These are phyloP conservation scores for Mycena polygramma DNA, from an alignment of 768 basidiomycete genomes.

Conservation along the genomic window DNA sequence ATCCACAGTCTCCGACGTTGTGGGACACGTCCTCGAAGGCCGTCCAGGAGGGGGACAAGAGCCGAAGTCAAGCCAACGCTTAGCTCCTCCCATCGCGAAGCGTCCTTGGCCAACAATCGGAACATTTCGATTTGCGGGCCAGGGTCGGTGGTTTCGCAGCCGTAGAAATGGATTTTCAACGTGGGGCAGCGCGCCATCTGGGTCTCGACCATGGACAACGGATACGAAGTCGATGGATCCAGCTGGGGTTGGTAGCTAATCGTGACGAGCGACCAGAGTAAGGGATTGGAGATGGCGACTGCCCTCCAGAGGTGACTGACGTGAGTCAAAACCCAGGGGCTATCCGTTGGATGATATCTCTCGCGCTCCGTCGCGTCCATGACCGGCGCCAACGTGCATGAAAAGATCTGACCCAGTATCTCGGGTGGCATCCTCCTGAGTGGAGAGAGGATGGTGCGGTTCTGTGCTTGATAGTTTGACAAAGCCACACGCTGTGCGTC, in stretches of 20 bases:
- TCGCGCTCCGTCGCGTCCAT: not conserved
- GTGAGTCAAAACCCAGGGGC: constrained; percentile 16
- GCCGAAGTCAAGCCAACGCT: not conserved
- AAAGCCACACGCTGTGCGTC: not conserved
- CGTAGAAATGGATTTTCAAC: constrained; percentile 18
- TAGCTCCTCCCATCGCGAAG: constrained; percentile 12
- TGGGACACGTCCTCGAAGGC: not conserved
- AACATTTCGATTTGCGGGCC: constrained; percentile 4
- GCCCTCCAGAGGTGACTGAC: not conserved
- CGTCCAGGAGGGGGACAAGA: not conserved
- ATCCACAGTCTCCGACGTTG: not conserved
- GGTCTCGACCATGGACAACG: not conserved
- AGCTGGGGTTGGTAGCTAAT: not conserved
- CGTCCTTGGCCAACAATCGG: not conserved
- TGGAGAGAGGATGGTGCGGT: not conserved
- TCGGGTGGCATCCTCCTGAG: constrained; percentile 7
- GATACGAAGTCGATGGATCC: not conserved
- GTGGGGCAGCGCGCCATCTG: not conserved
- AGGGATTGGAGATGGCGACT: not conserved
- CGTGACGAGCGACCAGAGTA: not conserved
- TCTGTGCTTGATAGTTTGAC: not conserved
- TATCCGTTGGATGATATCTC: not conserved
- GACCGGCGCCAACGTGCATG: not conserved
- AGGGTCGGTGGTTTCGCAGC: not conserved
- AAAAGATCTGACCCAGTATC: constrained; percentile 12